These are phyloP conservation scores for Xylariaceae sp. DNA, from an alignment of 2,329 filamentous ascomycete genomes.

Conservation along the genomic window DNA sequence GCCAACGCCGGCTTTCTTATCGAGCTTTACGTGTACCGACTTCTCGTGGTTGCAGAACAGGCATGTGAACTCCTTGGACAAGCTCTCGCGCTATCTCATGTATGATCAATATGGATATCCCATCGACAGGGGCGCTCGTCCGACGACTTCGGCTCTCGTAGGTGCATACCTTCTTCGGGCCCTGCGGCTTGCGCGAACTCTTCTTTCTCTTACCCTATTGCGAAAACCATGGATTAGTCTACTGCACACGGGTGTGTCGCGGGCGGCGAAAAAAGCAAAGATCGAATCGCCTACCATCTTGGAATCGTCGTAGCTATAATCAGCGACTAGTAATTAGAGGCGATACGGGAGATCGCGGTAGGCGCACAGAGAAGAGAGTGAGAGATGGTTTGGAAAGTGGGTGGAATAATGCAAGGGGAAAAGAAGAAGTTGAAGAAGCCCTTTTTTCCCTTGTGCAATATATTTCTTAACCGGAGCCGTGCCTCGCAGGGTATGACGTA, in stretches of 20 bases:
- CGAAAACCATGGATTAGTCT: background rate
- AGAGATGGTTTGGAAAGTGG: too few relatives aligned
- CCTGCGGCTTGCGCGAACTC: conserved; percentile 74
- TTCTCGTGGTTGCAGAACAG: conserved; percentile 99
- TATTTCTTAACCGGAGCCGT: background rate
- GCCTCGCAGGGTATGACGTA: conserved; percentile 12
- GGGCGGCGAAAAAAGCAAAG: background rate
- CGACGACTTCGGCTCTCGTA: conserved; percentile 7
- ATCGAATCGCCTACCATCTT: conserved; percentile 21
- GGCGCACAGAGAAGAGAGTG: background rate
- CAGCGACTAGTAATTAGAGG: background rate
- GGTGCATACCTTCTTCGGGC: conserved; percentile 67
- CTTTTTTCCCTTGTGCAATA: background rate
- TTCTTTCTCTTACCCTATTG: conserved; percentile 86
- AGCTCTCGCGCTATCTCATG: conserved; percentile 54
- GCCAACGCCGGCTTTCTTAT: conserved; percentile 87
- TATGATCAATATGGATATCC: conserved; percentile 2
- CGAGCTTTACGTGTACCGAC: conserved; percentile 81
- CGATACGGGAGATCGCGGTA: background rate
- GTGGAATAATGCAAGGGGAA: background rate
- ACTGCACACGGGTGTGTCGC: background rate
- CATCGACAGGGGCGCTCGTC: conserved; percentile 10
- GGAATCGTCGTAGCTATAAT: background rate
- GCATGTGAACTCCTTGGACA: conserved; percentile 85
- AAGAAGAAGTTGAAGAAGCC: background rate